Evolutionary conservation across 2,329 filamentous ascomycete species (phyloP), one percentile per base, ranked within the genome.

Genomic region (Xylariaceae sp.): DNA sequence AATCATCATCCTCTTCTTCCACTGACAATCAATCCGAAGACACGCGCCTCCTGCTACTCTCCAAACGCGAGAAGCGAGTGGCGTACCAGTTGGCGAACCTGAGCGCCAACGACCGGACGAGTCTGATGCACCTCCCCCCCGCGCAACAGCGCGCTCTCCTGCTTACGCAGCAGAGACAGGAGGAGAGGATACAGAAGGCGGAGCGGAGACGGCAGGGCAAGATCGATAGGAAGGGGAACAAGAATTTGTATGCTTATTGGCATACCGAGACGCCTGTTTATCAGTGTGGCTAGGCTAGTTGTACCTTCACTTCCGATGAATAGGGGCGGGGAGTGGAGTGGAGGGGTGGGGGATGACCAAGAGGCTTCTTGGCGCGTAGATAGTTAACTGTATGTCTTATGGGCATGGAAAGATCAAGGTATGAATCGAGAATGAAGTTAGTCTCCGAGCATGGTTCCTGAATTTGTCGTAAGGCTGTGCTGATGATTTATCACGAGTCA

Each of bases 221-320:
- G 16, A 47, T 60, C 9, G 57, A 61, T 24, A 50, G 54, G 5
- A 59, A 60, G 47, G 58, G 56, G 23, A 61, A 61, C 37, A 61
- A 60, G 50, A 61, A 59, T 33, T 17, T 59, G 44, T 57, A 60
- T 39, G 55, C 56, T 1, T 60, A 60, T 38, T 60, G 57, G 57
- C n/a, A 45, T 15, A 60, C 56, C 2, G 57, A 60, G 19, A 60
- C 56, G 23, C 57, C 57, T 0, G 51, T 60, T 8, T 60, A 60
- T 23, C 50, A 51, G 27, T 59, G 57, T 44, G 57, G 57, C 8
- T 60, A 54, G 47, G 17, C 21, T 34, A 26, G 7, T n/a, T n/a
- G n/a, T n/a, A n/a, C n/a, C n/a, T n/a, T n/a, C n/a, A n/a, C n/a
- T n/a, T n/a, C n/a, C n/a, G n/a, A n/a, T n/a, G n/a, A n/a, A n/a